Evolutionary conservation across 306 rosid species (phyloP), one percentile per base, ranked within the genome.

Genomic region (Coriaria nepalensis): DNA sequence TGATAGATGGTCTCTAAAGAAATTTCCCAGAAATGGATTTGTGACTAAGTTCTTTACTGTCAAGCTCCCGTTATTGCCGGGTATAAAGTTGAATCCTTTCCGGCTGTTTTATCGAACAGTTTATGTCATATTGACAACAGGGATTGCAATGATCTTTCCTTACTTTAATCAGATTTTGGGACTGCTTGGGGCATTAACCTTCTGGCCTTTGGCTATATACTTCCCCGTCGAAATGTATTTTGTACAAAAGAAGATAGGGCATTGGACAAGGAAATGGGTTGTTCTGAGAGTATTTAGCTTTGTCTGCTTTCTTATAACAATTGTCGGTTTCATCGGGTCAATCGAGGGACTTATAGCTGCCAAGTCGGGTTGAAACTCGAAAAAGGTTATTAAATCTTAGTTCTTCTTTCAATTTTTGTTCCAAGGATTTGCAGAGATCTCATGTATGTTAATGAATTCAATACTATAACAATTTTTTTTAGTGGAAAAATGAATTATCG

Each of bases 181-280:
- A 43, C 62, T 87, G 15, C 49, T 87, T 20, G 96, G 96, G 32
- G 88, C 96, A 34, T 46, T 83, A 12, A 72, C 71, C 68, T 87
- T 87, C 64, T 87, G 96, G 96, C 94, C 96, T 49, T 37, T 87
- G 61, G 59, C 73, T 10, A 59, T 87, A 52, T 83, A 83, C 55
- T 87, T 87, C 53, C 94, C 96, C 0, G 86, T 87, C 37, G 88
- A 87, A 57, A 83, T 87, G 96, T 76, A 83, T 70, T 69, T 80
- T 57, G 70, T 71, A 46, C 96, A 74, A 56, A 83, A 72, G 68
- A 80, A 72, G 59, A 62, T 80, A 37, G 71, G 57, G 37, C 63
- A 79, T 43, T 87, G 88, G 94, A 73, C 94, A 10, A 69, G 13
- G 43, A 63, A 68, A 70, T 87, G 96, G 96, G 15, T 78, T 58